Evolutionary conservation across 2,329 filamentous ascomycete species (phyloP), one percentile per base, ranked within the genome.

Genomic region (Curvularia eragrostidis): DNA sequence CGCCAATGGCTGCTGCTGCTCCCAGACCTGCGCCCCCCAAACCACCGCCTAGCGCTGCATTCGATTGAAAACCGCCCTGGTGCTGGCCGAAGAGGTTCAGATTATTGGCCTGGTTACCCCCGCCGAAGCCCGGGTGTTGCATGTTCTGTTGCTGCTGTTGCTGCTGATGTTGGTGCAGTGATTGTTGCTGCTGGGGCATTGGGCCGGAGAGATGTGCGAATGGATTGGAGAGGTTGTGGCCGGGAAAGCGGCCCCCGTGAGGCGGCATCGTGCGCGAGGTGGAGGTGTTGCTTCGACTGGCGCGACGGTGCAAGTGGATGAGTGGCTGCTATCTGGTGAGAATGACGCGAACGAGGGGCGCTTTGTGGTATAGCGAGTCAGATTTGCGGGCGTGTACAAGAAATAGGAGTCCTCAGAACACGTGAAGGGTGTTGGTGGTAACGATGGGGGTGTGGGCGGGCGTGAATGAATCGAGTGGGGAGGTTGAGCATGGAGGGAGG

Each of bases 41-140:
- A 78, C 83, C 65, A 82, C 85, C 62, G 79, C 85, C 54, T 79
- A 85, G 58, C 78, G 52, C 83, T 81, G 81, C 56, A 83, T 85
- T 62, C 82, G 85, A 48, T 69, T 80, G 66, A 72, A 80, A 76
- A 70, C 76, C 62, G 74, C 62, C 66, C 52, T 74, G 72, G 48
- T 68, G 67, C 51, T 76, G 74, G 36, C 73, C 68, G 62, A 78
- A 77, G 64, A 90, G 84, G 70, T 86, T 85, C 49, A 86, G 83
- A 74, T 89, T 90, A 59, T 87, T 85, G 67, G 85, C 87, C 87
- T 72, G 74, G 58, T 69, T 76, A 51, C 59, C 72, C 55, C 64
- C 70, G 52, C 71, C 86, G 75, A 95, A 96, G 55, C 83, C 85
- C 49, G 90, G 87, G 74, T 91, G 90, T 58, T 84, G 83, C 55